Evolutionary conservation across 2,329 filamentous ascomycete species (phyloP), one percentile per base, ranked within the genome.

Genomic region (Drechslerella dactyloides): DNA sequence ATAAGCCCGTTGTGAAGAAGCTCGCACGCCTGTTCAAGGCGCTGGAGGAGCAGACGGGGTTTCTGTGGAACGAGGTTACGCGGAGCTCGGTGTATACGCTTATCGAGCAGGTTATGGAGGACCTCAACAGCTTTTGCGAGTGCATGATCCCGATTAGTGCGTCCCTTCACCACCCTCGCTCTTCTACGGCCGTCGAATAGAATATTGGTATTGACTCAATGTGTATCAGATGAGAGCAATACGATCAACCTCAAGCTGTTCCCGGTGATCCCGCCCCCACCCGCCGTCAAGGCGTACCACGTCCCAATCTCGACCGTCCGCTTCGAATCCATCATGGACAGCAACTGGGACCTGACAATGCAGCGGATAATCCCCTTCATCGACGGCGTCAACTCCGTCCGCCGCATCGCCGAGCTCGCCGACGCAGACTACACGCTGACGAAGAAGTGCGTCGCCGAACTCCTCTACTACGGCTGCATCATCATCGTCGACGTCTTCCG

Each of bases 211-310:
- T n/a, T n/a, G n/a, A n/a, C n/a, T n/a, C n/a, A n/a, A 42, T 8
- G 17, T 15, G 21, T 11, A 24, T 30, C 61, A 92, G 92, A 96
- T 79, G 91, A 96, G 75, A 88, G 91, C 72, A 97, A 96, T 79
- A 96, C 91, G 0, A 88, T 97, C 80, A 96, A 97, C 80, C 90
- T 97, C 84, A 97, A 97, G 81, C 86, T 97, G 55, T 97, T 97
- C 79, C 92, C 91, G 0, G 87, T 90, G 52, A 89, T 93, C 76
- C 84, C 87, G 0, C 86, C 87, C 15, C 93, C 93, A 1, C 87
- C 91, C 0, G 84, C 87, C 1, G 89, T 97, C 62, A 88, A 89
- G 76, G 86, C 90, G 52, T 96, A 91, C 89, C 91, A 97, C 77
- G 94, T 99, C 1, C 94, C 94, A 2, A 86, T 99, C 21, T 83